Percentiles rank a stretch among this genome's conserved stretches.
phyloP scores from a whole-genome alignment of 2,329 filamentous ascomycete genomes.

The Corniculantispora saksenae region DNA sequence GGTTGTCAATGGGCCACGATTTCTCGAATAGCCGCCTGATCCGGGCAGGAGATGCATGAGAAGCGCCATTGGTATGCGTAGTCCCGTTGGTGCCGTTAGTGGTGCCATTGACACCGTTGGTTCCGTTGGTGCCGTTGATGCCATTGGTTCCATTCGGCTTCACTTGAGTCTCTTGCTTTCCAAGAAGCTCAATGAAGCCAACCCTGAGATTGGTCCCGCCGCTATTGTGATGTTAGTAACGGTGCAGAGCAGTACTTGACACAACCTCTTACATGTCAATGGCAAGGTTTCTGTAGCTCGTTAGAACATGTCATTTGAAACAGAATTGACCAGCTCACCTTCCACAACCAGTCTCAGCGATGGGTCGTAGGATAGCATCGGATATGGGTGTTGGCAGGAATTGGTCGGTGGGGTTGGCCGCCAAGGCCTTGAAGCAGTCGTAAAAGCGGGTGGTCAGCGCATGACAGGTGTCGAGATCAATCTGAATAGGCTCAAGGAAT shows the following conservation, averaged over 20 bases:
- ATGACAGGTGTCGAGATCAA: constrained; percentile 49
- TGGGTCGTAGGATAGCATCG: constrained; percentile 56
- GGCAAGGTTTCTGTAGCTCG: constrained; percentile 52
- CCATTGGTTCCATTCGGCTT: constrained; percentile 24
- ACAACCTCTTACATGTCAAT: constrained; percentile 62
- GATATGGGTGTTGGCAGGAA: constrained; percentile 64
- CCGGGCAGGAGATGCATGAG: constrained; percentile 31
- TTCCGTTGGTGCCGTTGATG: constrained; percentile 24
- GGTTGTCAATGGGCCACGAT: constrained; percentile 73
- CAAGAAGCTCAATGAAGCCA: constrained; percentile 64
- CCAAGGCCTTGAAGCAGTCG: constrained; percentile 49
- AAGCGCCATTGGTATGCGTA: constrained; percentile 6
- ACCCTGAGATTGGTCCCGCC: constrained; percentile 70
- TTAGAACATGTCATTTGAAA: not conserved
- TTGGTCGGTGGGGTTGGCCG: constrained; percentile 54
- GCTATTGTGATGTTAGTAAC: constrained; percentile 41
- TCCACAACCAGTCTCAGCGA: constrained; percentile 43
- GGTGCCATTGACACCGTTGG: not conserved
- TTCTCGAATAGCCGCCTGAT: constrained; percentile 65
- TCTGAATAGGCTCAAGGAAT: constrained; percentile 53
- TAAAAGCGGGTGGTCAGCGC: constrained; percentile 50
- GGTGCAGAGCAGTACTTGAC: constrained; percentile 7
- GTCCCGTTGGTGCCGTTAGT: not conserved
- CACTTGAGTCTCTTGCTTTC: constrained; percentile 30
- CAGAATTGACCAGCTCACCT: constrained; percentile 43